phyloP scores from a whole-genome alignment of 768 basidiomycete species.

The Suillus tomentosus region DNA sequence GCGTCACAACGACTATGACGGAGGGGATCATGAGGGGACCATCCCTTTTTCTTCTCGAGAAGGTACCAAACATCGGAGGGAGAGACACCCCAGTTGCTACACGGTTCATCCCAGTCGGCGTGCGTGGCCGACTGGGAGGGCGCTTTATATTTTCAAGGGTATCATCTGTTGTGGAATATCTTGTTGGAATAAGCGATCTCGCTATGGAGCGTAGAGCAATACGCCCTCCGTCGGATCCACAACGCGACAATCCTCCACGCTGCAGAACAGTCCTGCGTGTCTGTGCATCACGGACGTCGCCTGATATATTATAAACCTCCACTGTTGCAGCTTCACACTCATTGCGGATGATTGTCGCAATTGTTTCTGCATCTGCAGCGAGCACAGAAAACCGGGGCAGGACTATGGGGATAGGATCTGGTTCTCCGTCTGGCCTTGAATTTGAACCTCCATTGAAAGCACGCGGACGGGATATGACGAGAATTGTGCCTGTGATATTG shows the following conservation, averaged over 20 bases:
- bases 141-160: conserved; percentile 22
- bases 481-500: conserved; percentile 62
- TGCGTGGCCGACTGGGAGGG: conserved; percentile 24
- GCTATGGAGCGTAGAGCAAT: conserved; percentile 51
- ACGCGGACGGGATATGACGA: conserved; percentile 50
- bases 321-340: conserved; percentile 53
- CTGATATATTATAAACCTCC: conserved; percentile 63
- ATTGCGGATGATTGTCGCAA: conserved; percentile 60
- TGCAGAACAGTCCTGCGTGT: conserved; percentile 65
- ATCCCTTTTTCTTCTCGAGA: conserved; percentile 45
- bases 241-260: conserved; percentile 59
- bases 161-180: conserved; percentile 21
- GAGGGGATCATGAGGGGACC: conserved; percentile 65
- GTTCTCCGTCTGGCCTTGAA: conserved; percentile 26
- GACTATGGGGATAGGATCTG: conserved; percentile 53
- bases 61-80: conserved; percentile 30
- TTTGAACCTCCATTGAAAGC: conserved; percentile 25
- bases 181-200: conserved; percentile 23
- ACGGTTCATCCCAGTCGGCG: conserved; percentile 22
- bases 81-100: conserved; percentile 15
- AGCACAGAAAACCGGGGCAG: conserved; percentile 72
- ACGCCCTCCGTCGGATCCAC: conserved; percentile 61
- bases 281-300: conserved; percentile 60
- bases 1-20: conserved; percentile 55
- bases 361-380: conserved; percentile 63